Percentiles rank a stretch among this genome's conserved stretches.
Evolutionary conservation across 768 basidiomycete species (phyloP).

Genomic region (Boletus pseudopeckii): DNA sequence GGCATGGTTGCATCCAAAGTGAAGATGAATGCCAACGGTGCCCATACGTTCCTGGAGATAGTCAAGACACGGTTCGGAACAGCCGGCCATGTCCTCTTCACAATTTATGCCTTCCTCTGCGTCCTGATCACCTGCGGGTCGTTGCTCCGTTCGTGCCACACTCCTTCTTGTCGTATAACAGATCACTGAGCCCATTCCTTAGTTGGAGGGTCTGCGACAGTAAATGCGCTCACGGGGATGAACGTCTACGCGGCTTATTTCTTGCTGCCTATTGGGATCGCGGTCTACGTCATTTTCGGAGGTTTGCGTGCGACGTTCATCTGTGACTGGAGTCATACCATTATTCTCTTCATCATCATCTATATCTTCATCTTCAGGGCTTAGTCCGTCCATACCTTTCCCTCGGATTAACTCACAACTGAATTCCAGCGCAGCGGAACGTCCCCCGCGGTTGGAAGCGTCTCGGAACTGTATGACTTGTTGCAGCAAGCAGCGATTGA

Average conservation of each 20-base stretch:
- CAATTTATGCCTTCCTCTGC: constrained; percentile 50
- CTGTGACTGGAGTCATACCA: constrained; percentile 43
- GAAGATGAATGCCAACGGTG: constrained; percentile 57
- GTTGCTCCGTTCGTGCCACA: constrained; percentile 38
- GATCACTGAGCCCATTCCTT: neutral
- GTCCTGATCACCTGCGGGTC: constrained; percentile 50
- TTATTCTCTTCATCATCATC: constrained; percentile 42
- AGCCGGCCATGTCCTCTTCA: constrained; percentile 45
- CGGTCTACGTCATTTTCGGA: constrained; percentile 41
- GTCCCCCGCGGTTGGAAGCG: constrained; percentile 37
- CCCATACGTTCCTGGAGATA: constrained; percentile 58
- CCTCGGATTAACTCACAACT: neutral
- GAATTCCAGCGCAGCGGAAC: constrained; percentile 29
- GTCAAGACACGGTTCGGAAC: constrained; percentile 49
- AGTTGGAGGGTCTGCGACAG: constrained; percentile 46
- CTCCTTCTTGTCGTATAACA: neutral
- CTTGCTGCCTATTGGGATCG: constrained; percentile 43
- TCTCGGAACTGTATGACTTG: constrained; percentile 44
- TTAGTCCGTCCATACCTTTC: constrained; percentile 22
- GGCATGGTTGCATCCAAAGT: constrained; percentile 53
- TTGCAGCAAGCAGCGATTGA: constrained; percentile 43
- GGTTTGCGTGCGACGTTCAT: constrained; percentile 45
- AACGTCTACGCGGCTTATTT: constrained; percentile 43
- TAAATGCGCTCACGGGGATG: constrained; percentile 46
- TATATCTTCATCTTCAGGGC: constrained; percentile 35